Percentiles rank a stretch among this genome's conserved stretches.
These are phyloP conservation scores for Boletus rex-veris DNA, from an alignment of 768 basidiomycete genomes.

Conservation along the genomic window DNA sequence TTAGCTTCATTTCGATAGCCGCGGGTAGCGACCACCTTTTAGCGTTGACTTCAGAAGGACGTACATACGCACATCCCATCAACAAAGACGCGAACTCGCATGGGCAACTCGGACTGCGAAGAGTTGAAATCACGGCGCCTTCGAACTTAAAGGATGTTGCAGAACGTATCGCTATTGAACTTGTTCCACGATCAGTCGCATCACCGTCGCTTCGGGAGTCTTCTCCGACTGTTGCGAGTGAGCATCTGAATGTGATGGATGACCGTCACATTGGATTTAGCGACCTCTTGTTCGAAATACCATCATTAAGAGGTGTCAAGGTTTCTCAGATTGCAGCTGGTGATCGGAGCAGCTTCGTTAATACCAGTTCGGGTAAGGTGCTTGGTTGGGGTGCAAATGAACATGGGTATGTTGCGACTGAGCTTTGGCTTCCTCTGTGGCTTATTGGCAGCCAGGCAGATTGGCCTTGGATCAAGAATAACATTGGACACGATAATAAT, in stretches of 20 bases:
- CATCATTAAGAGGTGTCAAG: constrained; percentile 59
- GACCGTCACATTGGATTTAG: constrained; percentile 58
- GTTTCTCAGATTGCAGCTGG: constrained; percentile 73
- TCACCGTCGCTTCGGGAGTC: constrained; percentile 37
- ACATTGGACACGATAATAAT: constrained; percentile 66
- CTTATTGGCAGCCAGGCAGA: constrained; percentile 50
- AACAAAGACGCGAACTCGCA: constrained; percentile 71
- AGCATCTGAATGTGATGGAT: constrained; percentile 27
- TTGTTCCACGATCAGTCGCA: constrained; percentile 52
- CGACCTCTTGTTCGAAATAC: constrained; percentile 71
- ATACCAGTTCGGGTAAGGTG: constrained; percentile 66
- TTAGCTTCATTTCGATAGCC: constrained; percentile 69
- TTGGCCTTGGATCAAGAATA: constrained; percentile 68
- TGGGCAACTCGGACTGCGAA: constrained; percentile 81
- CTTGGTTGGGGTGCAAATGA: constrained; percentile 91
- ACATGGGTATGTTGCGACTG: constrained; percentile 52
- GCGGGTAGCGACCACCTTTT: constrained; percentile 71
- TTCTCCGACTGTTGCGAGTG: constrained; percentile 20
- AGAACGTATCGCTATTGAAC: constrained; percentile 45
- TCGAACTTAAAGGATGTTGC: constrained; percentile 13
- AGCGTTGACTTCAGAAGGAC: constrained; percentile 67
- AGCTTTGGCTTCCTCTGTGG: background rate
- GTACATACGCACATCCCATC: constrained; percentile 76
- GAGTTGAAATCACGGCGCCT: constrained; percentile 46
- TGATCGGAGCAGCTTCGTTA: constrained; percentile 65